Evolutionary conservation across 2,329 filamentous ascomycete species (phyloP), one percentile per base, ranked within the genome.

Genomic region (Dactylellina sp.): DNA sequence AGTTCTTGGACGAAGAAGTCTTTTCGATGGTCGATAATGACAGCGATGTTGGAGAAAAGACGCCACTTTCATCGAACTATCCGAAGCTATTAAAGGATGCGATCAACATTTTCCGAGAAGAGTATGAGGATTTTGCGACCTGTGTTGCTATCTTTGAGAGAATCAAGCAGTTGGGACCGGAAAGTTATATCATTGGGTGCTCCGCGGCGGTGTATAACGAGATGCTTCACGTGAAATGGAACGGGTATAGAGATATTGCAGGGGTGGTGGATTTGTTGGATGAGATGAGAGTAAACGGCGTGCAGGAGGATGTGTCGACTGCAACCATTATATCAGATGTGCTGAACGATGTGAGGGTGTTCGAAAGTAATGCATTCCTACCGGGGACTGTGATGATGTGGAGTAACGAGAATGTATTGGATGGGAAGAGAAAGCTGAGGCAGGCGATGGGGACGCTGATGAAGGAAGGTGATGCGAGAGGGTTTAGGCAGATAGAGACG

Each of bases 221-320:
- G 14, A 74, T 77, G 42, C 59, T 79, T 22, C 52, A 57, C 1
- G 75, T 75, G 2, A 75, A 72, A 24, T 79, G 78, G 78, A 76
- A 76, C 49, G 78, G 75, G 9, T 78, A 77, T 35, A 61, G 75
- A 14, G 77, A 78, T 46, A 61, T 78, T 20, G 56, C 52, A 7
- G 76, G 68, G 18, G 71, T 79, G 18, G 57, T 74, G 32, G 78
- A 77, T 9, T 32, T 78, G 32, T 62, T 77, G 9, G 77, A 78
- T n/a, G 78, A 79, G 57, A 79, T 79, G 78, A 59, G 76, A 6
- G 44, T 77, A 7, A 79, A 79, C 44, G 78, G 74, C 6, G 72
- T 79, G 7, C 72, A 77, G 44, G 77, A 77, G 0, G 59, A 78
- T 60, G 14, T 22, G 9, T 59, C 72, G 40, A 78, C 77, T n/a